Conservation (phyloP, 2,329 filamentous ascomycete species). For the Neonectria punicea region DNA sequence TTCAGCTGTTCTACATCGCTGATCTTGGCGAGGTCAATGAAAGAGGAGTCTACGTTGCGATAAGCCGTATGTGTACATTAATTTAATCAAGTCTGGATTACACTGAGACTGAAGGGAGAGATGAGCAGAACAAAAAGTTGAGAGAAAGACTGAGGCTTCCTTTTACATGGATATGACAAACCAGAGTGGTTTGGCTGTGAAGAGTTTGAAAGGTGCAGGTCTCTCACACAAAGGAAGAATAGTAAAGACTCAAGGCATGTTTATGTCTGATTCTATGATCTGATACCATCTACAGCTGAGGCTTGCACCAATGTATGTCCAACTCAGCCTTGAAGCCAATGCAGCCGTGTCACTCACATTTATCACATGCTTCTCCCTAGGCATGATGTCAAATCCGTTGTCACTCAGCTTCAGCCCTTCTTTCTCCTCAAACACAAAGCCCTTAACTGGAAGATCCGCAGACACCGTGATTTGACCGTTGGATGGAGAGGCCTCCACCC, state of each 20-base stretch:
- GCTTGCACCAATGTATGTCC: not conserved
- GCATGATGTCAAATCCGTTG: constrained; percentile 68
- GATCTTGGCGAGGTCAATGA: too few relatives aligned
- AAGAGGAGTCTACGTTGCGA: too few relatives aligned
- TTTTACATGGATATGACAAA: too few relatives aligned
- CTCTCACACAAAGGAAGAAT: too few relatives aligned
- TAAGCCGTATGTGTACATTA: too few relatives aligned
- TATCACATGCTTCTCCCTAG: constrained; percentile 51
- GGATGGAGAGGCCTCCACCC: constrained; percentile 45
- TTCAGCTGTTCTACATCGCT: too few relatives aligned
- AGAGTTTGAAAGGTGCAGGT: too few relatives aligned
- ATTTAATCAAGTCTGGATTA: too few relatives aligned
- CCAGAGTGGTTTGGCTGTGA: too few relatives aligned
- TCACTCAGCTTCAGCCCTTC: constrained; percentile 60
- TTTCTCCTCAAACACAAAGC: constrained; percentile 63
- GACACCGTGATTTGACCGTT: constrained; percentile 43
- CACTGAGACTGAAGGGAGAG: too few relatives aligned
- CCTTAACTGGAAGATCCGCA: constrained; percentile 63
- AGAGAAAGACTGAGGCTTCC: too few relatives aligned
- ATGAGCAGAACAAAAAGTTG: too few relatives aligned
- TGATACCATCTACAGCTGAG: not conserved
- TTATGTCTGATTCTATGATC: not conserved
- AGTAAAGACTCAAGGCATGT: not conserved
- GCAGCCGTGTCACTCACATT: not conserved
- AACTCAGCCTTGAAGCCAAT: not conserved